These are phyloP conservation scores for Leishmania guyanensis DNA, from an alignment of 208 protist genomes.

Conservation along the genomic window DNA sequence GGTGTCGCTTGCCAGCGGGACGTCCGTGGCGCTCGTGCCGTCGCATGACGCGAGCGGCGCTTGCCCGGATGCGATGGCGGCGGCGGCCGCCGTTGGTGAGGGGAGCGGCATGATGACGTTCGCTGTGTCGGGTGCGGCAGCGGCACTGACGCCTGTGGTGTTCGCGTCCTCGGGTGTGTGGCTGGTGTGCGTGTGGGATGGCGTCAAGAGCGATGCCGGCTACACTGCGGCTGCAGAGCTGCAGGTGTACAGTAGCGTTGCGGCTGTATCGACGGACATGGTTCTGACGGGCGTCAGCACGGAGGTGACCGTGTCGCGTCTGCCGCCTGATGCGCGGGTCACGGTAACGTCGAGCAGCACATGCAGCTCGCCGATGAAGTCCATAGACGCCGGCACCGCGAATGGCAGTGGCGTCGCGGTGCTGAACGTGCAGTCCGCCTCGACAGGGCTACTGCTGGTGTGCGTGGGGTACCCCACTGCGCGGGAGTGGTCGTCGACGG, in stretches of 20 bases:
- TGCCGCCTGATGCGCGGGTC: slow-evolving; percentile 38
- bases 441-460: slow-evolving; percentile 24
- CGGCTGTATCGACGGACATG: slow-evolving; percentile 16
- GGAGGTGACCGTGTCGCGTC: slow-evolving; percentile 18
- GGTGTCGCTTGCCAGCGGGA: not conserved
- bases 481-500: slow-evolving; percentile 23
- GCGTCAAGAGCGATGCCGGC: not conserved
- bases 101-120: not conserved
- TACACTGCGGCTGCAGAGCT: slow-evolving; percentile 23
- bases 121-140: slow-evolving; percentile 1
- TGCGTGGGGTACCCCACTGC: slow-evolving; percentile 45
- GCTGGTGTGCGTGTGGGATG: slow-evolving; percentile 40
- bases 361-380: slow-evolving; percentile 8
- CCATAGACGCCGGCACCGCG: slow-evolving; percentile 20
- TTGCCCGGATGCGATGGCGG: not conserved
- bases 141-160: slow-evolving; percentile 16
- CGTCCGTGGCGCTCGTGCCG: slow-evolving; percentile 2
- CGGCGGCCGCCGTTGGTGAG: not conserved
- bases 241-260: slow-evolving; percentile 38
- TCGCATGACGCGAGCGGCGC: not conserved
- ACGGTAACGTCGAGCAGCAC: slow-evolving; percentile 7
- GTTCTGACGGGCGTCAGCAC: slow-evolving; percentile 27
- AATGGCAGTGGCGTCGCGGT: slow-evolving; percentile 20
- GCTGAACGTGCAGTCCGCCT: slow-evolving; percentile 22
- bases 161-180: slow-evolving; percentile 33